A percentile compares a stretch with the other conserved stretches of the same genome.
Conservation (phyloP, 2,329 filamentous ascomycete species). For the Nothopassalora personata region DNA sequence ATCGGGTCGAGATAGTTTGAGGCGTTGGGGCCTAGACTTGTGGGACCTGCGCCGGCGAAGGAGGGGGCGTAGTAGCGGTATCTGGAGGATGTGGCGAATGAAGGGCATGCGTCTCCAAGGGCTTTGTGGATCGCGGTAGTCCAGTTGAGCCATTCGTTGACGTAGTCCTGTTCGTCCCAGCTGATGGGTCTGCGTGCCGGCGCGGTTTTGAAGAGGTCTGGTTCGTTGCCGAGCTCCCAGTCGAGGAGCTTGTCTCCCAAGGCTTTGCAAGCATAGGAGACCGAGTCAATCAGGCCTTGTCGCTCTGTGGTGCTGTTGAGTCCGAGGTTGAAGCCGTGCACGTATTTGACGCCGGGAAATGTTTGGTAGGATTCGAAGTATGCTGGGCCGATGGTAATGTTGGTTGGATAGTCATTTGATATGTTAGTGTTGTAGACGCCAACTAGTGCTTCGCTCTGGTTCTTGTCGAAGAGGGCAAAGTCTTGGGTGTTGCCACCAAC, state of each 20-base stretch:
- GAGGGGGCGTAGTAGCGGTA: conserved; percentile 55
- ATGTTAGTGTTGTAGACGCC: conserved; percentile 51
- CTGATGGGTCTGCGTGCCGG: conserved; percentile 47
- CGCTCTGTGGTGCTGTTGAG: conserved; percentile 50
- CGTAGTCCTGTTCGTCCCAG: conserved; percentile 54
- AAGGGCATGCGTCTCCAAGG: conserved; percentile 48
- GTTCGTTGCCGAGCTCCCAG: conserved; percentile 63
- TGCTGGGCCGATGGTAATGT: conserved; percentile 54
- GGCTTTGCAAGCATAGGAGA: conserved; percentile 54
- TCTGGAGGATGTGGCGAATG: conserved; percentile 36
- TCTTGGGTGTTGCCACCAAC: conserved; percentile 66
- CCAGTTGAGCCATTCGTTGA: conserved; percentile 54
- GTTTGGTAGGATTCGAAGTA: conserved; percentile 61
- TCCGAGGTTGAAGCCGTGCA: conserved; percentile 58
- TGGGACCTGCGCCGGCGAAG: conserved; percentile 49
- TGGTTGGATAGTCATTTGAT: conserved; percentile 57
- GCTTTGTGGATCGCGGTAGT: conserved; percentile 46
- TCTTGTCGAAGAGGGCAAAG: conserved; percentile 55
- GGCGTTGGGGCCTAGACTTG: conserved; percentile 36
- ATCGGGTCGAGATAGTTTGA: conserved; percentile 39
- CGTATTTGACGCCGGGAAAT: conserved; percentile 52
- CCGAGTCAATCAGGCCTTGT: conserved; percentile 50
- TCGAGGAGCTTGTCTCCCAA: conserved; percentile 49
- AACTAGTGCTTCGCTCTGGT: conserved; percentile 47
- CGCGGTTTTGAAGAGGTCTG: conserved; percentile 54